Base-by-base conservation (phyloP, 2,329 filamentous ascomycete genomes). In the Colletotrichum noveboracense region DNA sequence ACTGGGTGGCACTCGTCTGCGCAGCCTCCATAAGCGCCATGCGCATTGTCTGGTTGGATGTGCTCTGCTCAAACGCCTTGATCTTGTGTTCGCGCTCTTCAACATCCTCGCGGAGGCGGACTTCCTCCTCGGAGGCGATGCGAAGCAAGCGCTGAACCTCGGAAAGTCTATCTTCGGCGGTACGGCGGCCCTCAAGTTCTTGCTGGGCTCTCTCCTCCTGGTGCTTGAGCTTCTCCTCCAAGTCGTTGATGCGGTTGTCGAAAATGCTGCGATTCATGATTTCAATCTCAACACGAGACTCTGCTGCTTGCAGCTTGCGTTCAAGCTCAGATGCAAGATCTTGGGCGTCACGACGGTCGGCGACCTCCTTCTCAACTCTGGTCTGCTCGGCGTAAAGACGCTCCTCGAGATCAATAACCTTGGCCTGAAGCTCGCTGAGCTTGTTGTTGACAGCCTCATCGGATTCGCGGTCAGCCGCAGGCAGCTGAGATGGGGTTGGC, bases 111-210 rank as follows among this genome's bases (percentile, higher is more conserved):
- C 92, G 89, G 7, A 96, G 89, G 70, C 93, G 90, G 77, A 90
- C 90, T 78, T 94, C 93, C 81, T 96, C 93, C 80, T 95, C 93
- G n/a, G 93, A 91, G 7, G 93, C 91, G 77, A 92, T 89, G 74
- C 91, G 90, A 30, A 95, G 88, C 26, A 93, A 89, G 70, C 92
- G 89, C 83, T 96, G 93, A n/a, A 93, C 89, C 81, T 96, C 94
- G 7, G 93, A 90, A 16, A 95, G 86, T 76, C 91, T 91, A 80
- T 96, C 94, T 82, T 96, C 94, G 2, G 93, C 93, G 38, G 91
- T 88, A 70, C 93, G 90, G 74, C 94, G 91, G 64, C 86, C 85
- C 60, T 89, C 87, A 75, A 93, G 85, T 79, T 96, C 93, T 68
- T 91, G 85, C 77, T 95, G 93, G 2, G 89, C 90, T 71, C 90